Evolutionary conservation across 1,139 yeast genomes (phyloP), one percentile per base, ranked within the genome.

Genomic region (Groenewaldozyma sp.): DNA sequence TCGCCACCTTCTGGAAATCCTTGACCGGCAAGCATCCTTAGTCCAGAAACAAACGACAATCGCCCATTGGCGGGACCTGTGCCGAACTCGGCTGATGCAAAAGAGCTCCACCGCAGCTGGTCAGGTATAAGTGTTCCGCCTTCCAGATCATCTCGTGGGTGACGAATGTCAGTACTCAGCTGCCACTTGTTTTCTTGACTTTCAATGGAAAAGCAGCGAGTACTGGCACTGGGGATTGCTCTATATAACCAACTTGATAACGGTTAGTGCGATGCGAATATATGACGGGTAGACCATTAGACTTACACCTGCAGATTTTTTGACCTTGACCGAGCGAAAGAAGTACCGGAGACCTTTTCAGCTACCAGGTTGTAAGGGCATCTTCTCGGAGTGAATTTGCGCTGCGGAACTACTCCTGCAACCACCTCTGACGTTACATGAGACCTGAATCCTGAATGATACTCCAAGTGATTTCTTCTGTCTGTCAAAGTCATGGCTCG

Each of bases 301-400:
- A 35, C 35, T 31, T 19, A 39, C 39, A 29, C 34, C 28, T 55
- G 59, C 36, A 50, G 46, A 41, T 52, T 53, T 36, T 49, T 48
- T 22, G 41, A 39, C 27, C 59, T 39, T 17, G 59, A 59, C 22
- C 56, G 55, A 3, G 57, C 54, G 35, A 55, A 55, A 2, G 59
- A 56, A 1, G 58, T 53, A 4, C 59, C 59, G 3, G 58, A 51
- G 3, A 55, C 43, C 44, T 55, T 54, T 42, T 55, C 59, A 6
- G 59, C 54, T 34, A 51, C 53, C 21, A 55, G 51, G 1, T 58
- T 58, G 20, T 42, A 40, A 1, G 55, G 51, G 16, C 45, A 45
- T 26, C 50, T 43, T 28, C 53, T 57, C 11, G 59, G 59, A 28
- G 47, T 46, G 41, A 50, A 51, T 36, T 50, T 54, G 9, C 52